Conservation (phyloP, 139 green algal species). For the Chlamydomonas schloesseri region DNA sequence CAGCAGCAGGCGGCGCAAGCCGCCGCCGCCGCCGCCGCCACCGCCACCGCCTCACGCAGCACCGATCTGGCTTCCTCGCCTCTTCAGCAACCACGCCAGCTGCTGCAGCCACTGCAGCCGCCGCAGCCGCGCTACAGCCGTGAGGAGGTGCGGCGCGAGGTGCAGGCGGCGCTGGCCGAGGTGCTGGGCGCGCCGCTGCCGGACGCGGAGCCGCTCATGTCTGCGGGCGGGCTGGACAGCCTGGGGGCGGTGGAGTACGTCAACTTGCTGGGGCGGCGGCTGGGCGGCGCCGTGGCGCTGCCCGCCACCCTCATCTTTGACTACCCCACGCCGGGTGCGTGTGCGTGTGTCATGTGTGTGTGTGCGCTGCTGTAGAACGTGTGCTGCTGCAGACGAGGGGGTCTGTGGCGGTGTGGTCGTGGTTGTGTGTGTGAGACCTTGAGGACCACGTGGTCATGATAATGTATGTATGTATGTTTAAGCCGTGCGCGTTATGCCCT, state of each 20-base stretch:
- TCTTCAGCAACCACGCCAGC: too few species aligned
- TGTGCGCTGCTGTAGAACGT: too few species aligned
- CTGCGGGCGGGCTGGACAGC: conserved; percentile 83
- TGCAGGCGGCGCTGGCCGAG: conserved; percentile 61
- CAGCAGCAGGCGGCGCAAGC: not conserved
- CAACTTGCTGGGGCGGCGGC: conserved; percentile 67
- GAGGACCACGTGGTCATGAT: too few species aligned
- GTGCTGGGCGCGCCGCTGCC: conserved; percentile 71
- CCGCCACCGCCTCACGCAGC: too few species aligned
- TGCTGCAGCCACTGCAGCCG: not conserved
- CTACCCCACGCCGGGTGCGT: conserved; percentile 49
- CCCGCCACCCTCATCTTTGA: conserved; percentile 80
- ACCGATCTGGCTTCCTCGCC: too few species aligned
- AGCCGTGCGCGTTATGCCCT: too few species aligned
- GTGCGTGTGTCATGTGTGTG: too few species aligned
- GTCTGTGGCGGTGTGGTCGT: too few species aligned
- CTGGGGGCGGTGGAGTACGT: conserved; percentile 85
- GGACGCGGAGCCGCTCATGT: conserved; percentile 78
- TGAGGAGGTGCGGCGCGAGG: conserved; percentile 48
- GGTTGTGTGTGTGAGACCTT: too few species aligned
- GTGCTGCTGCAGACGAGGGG: too few species aligned
- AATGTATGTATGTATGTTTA: too few species aligned
- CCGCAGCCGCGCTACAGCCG: not conserved
- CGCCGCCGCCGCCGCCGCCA: conserved; percentile 1
- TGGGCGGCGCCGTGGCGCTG: conserved; percentile 60